phyloP scores from a whole-genome alignment of 495 filamentous ascomycete genomes.

The Penicillium daleae region DNA sequence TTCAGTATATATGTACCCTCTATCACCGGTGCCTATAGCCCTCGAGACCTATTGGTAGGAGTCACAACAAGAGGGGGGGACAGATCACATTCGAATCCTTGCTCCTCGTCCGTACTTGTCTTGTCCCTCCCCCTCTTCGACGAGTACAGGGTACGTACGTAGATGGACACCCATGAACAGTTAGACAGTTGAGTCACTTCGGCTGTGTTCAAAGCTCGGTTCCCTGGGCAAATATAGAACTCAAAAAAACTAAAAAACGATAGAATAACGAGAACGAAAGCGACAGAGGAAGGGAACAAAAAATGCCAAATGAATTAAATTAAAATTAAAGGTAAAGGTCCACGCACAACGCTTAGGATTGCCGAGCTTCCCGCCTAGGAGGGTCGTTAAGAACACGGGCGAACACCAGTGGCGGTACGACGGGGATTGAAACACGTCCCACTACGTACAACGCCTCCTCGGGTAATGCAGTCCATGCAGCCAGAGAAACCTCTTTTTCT shows the following conservation, averaged over 20 bases:
- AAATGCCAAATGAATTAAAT: slow-evolving; percentile 2
- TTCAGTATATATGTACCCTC: not conserved
- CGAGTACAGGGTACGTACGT: not conserved
- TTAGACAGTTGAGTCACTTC: not conserved
- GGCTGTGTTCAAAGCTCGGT: not conserved
- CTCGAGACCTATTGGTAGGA: not conserved
- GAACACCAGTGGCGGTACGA: slow-evolving; percentile 18
- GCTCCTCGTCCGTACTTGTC: not conserved
- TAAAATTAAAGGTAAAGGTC: slow-evolving; percentile 14
- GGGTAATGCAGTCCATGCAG: slow-evolving; percentile 14
- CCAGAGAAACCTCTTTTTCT: slow-evolving; percentile 2
- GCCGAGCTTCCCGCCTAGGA: slow-evolving; percentile 34
- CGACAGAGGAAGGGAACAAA: not conserved
- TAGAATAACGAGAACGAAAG: not conserved
- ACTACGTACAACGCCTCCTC: slow-evolving; percentile 20
- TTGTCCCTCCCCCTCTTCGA: not conserved
- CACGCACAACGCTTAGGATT: slow-evolving; percentile 30
- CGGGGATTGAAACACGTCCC: slow-evolving; percentile 32
- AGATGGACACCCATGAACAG: not conserved
- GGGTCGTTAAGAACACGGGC: slow-evolving; percentile 12
- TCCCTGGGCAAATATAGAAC: slow-evolving; percentile 4
- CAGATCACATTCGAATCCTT: slow-evolving; percentile 25
- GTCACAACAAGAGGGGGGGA: slow-evolving; percentile 12
- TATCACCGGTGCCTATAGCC: not conserved
- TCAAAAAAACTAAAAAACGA: not conserved